Evolutionary conservation across 2,329 filamentous ascomycete species (phyloP).

Genomic region (Rhynchosporium graminicola): DNA sequence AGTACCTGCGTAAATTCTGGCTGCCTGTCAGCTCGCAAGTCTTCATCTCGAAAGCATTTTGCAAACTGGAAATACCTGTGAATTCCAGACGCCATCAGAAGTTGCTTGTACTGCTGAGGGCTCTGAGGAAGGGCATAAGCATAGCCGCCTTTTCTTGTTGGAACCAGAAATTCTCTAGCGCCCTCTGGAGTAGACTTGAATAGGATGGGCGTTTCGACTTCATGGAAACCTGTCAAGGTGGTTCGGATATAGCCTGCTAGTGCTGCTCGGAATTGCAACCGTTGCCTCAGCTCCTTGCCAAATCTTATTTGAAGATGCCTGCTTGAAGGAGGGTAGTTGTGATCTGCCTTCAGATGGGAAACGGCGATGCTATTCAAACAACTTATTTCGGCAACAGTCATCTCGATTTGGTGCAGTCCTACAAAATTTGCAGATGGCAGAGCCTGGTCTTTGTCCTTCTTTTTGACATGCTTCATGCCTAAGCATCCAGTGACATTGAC

Average conservation of each 20-base stretch:
- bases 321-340: constrained; percentile 70
- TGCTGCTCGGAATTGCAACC: constrained; percentile 69
- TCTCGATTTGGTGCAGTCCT: constrained; percentile 47
- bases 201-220: constrained; percentile 88
- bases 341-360: constrained; percentile 71
- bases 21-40: constrained; percentile 86
- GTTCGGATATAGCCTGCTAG: constrained; percentile 53
- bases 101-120: constrained; percentile 98
- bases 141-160: constrained; percentile 71
- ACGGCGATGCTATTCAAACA: constrained; percentile 75
- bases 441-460: constrained; percentile 22
- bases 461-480: constrained; percentile 26
- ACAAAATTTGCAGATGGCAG: constrained; percentile 8
- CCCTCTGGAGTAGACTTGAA: constrained; percentile 99
- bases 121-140: constrained; percentile 95
- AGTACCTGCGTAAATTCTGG: constrained; percentile 90
- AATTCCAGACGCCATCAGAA: constrained; percentile 89
- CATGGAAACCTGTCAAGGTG: constrained; percentile 32
- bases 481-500: constrained; percentile 50
- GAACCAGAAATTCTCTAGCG: constrained; percentile 90
- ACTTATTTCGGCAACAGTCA: constrained; percentile 62
- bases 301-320: constrained; percentile 86
- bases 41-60: constrained; percentile 92
- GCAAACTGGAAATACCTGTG: constrained; percentile 88
- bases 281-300: constrained; percentile 63